Conservation (phyloP, 306 rosid species). For the Trifolium pratense region DNA sequence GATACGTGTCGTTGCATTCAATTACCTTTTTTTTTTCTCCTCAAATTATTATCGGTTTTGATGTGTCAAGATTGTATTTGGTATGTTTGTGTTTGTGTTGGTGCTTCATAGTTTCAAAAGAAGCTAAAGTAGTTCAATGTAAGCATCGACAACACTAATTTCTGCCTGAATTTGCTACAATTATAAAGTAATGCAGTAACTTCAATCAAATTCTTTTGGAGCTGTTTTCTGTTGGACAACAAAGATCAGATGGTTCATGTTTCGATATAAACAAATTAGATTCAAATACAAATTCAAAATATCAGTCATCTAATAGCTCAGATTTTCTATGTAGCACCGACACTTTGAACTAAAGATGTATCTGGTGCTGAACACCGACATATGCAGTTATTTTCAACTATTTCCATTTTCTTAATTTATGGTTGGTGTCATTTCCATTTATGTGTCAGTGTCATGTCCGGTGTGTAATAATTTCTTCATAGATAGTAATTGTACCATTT, state of each 20-base stretch:
- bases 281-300: background rate
- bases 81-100: background rate
- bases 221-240: background rate
- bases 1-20: background rate
- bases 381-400: background rate
- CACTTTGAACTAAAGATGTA: background rate
- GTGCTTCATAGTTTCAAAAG: background rate
- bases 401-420: background rate
- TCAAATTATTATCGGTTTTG: background rate
- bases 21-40: too few relatives aligned
- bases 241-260: too few relatives aligned
- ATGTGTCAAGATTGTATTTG: background rate
- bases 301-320: background rate
- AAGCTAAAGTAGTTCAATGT: conserved; percentile 5
- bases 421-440: too few relatives aligned
- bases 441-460: background rate
- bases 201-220: background rate
- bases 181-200: background rate
- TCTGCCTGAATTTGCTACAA: background rate
- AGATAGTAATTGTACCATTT: background rate
- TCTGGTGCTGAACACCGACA: background rate
- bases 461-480: background rate
- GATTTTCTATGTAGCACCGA: background rate
- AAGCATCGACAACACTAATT: background rate
- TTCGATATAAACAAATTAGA: background rate